Conservation (phyloP, 208 protist genomes). For the Trypanosoma melophagium region DNA sequence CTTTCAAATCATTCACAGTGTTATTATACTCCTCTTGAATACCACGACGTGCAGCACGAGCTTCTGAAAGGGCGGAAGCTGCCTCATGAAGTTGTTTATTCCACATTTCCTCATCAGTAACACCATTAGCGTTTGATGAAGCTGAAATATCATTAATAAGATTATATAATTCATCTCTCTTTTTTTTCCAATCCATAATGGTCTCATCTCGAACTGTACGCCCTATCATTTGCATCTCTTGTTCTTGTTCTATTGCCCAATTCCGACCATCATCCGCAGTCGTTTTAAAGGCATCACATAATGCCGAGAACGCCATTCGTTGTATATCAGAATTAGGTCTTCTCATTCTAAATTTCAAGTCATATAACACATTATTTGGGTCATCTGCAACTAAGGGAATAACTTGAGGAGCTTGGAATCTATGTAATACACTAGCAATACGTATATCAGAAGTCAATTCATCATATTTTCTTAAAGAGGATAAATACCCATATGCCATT, state of each 20-base stretch:
- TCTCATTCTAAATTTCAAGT: constrained; percentile 13
- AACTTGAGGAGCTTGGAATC: constrained; percentile 16
- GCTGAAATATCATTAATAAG: background rate
- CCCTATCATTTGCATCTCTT: constrained; percentile 1
- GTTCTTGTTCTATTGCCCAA: background rate
- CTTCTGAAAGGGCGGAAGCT: background rate
- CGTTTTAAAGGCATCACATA: constrained; percentile 35
- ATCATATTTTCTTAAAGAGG: constrained; percentile 53
- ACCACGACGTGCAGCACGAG: background rate
- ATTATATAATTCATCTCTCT: background rate
- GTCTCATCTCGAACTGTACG: background rate
- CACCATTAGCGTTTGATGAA: background rate
- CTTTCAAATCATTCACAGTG: background rate
- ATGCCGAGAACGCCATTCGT: constrained; percentile 23
- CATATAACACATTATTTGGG: constrained; percentile 22
- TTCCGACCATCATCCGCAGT: background rate
- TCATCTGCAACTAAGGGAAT: constrained; percentile 12
- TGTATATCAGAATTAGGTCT: constrained; percentile 11
- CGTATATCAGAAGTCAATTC: constrained; percentile 68
- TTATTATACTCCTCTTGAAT: background rate
- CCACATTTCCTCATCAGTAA: background rate
- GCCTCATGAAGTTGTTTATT: constrained; percentile 5
- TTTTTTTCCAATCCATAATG: constrained; percentile 18
- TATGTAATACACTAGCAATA: constrained; percentile 35
- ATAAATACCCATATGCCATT: constrained; percentile 62